phyloP scores from a whole-genome alignment of 768 basidiomycete species.

The Tulasnella sp. region DNA sequence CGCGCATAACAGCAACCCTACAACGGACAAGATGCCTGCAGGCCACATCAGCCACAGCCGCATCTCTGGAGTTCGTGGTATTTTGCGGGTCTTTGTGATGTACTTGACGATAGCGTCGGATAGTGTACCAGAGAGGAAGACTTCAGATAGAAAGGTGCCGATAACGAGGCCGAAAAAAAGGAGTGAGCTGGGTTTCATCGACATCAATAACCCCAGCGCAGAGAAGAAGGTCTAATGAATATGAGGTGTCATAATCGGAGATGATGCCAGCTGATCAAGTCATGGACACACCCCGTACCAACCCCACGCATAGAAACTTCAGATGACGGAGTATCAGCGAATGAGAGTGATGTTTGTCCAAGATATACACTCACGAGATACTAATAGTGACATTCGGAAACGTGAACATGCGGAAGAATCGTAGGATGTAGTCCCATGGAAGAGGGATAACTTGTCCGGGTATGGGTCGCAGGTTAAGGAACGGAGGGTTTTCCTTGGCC shows the following conservation, averaged over 20 bases:
- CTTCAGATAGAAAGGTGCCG: constrained; percentile 17
- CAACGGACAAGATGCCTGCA: constrained; percentile 6
- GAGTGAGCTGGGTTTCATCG: too few relatives aligned
- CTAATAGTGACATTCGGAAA: constrained; percentile 18
- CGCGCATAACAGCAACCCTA: constrained; percentile 17
- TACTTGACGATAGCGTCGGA: constrained; percentile 14
- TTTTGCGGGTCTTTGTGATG: constrained; percentile 1
- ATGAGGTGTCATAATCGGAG: too few relatives aligned
- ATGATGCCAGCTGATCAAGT: too few relatives aligned
- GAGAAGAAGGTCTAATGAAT: too few relatives aligned
- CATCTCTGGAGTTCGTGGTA: constrained; percentile 15
- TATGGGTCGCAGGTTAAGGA: constrained; percentile 13
- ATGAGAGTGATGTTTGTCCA: too few relatives aligned
- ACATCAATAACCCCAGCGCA: too few relatives aligned
- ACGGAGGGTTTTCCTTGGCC: too few relatives aligned
- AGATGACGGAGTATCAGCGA: too few relatives aligned
- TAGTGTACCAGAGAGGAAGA: constrained; percentile 17
- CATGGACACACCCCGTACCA: too few relatives aligned
- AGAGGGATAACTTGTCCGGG: background rate
- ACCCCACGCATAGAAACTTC: too few relatives aligned
- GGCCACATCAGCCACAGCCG: constrained; percentile 18
- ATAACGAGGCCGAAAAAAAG: constrained; percentile 17
- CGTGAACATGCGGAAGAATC: constrained; percentile 12
- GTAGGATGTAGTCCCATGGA: constrained; percentile 15
- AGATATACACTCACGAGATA: constrained; percentile 13